Percentiles rank a stretch among this genome's conserved stretches.
Evolutionary conservation across 2,329 filamentous ascomycete genomes (phyloP).

Genomic region (Coniochaeta sp.): DNA sequence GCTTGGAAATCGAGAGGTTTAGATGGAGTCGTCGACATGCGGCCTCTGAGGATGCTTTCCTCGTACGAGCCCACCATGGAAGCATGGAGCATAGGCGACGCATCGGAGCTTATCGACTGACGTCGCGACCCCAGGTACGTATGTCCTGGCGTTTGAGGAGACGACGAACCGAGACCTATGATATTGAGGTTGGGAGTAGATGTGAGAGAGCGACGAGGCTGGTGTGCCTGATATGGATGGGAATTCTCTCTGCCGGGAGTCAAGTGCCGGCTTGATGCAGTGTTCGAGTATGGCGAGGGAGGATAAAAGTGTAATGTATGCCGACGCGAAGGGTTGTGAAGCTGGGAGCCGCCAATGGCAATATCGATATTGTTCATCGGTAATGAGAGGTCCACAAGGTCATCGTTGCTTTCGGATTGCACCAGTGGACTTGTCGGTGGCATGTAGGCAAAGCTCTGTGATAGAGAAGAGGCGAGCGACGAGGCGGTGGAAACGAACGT

Average conservation of each 20-base stretch:
- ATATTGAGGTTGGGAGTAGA: conserved; percentile 42
- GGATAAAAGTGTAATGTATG: conserved; percentile 66
- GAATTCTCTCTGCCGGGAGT: conserved; percentile 50
- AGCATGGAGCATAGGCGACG: conserved; percentile 74
- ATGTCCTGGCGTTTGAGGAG: conserved; percentile 39
- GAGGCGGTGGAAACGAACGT: conserved; percentile 42
- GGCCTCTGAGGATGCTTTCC: conserved; percentile 86
- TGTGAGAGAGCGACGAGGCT: conserved; percentile 67
- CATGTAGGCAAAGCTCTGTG: conserved; percentile 75
- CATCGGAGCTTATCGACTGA: conserved; percentile 66
- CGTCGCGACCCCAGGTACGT: conserved; percentile 45
- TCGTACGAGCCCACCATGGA: conserved; percentile 98
- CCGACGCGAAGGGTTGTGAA: conserved; percentile 38
- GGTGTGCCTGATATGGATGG: conserved; percentile 67
- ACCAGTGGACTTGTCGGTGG: conserved; percentile 89
- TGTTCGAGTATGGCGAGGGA: conserved; percentile 20
- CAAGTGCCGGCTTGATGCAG: conserved; percentile 21
- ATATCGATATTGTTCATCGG: conserved; percentile 44
- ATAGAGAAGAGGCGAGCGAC: conserved; percentile 63
- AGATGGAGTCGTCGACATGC: conserved; percentile 95
- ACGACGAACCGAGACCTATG: conserved; percentile 26
- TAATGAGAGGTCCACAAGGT: conserved; percentile 53
- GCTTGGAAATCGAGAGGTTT: conserved; percentile 88
- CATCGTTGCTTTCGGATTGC: conserved; percentile 78
- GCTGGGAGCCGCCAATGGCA: conserved; percentile 25